Evolutionary conservation across 1,284 basidiomycete genomes (phyloP).

Genomic region (Cystobasidiaceae sp.): DNA sequence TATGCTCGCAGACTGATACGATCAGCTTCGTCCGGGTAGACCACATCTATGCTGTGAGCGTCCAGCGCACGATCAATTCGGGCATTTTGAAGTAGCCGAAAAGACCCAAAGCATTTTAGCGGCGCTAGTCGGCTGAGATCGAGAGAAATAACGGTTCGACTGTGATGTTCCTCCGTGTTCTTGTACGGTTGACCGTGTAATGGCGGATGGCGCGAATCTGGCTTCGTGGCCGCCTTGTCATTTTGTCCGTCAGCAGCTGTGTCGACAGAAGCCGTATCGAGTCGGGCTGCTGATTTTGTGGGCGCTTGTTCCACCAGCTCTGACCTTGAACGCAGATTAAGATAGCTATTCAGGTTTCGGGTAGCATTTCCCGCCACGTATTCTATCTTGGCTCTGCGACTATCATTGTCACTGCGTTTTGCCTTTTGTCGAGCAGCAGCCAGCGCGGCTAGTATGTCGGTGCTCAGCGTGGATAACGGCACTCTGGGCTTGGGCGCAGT

Average conservation of each 20-base stretch:
- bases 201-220: neutral
- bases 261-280: neutral
- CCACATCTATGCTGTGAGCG: neutral
- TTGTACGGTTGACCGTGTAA: neutral
- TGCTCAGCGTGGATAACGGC: neutral
- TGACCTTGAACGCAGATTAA: neutral
- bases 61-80: constrained; percentile 1
- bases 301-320: neutral
- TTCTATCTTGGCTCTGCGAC: neutral
- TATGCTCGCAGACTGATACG: neutral
- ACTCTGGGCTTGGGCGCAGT: neutral
- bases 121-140: neutral
- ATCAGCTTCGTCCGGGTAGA: constrained; percentile 18
- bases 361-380: neutral
- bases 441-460: neutral
- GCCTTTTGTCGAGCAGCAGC: neutral
- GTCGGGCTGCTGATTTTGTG: neutral
- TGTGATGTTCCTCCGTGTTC: neutral
- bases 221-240: neutral
- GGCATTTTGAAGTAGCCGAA: constrained; percentile 13
- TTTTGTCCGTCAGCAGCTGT: neutral
- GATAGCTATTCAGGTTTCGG: constrained; percentile 11
- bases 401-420: neutral
- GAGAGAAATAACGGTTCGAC: neutral
- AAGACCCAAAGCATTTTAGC: constrained; percentile 16